A percentile compares a stretch with the other conserved stretches of the same genome.
phyloP scores from a whole-genome alignment of 1,284 basidiomycete species.

The Athelia sp. region DNA sequence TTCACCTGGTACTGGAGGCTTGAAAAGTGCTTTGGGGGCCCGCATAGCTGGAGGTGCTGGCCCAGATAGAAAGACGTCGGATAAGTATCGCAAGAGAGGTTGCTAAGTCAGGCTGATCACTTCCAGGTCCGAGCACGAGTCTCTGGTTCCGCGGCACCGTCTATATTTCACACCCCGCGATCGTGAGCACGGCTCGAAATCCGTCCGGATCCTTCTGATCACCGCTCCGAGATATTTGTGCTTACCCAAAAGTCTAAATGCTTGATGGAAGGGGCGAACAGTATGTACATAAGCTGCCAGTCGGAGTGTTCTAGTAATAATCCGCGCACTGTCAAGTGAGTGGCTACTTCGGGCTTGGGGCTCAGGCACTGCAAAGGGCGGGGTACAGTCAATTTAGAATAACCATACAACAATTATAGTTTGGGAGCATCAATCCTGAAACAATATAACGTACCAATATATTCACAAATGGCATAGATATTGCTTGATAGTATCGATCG shows the following conservation, averaged over 20 bases:
- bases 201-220: not conserved
- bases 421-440: no score
- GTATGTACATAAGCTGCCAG: not conserved
- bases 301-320: not conserved
- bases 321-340: no score
- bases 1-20: slow-evolving; percentile 24
- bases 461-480: no score
- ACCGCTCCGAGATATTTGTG: not conserved
- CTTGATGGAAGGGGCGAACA: not conserved
- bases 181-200: no score
- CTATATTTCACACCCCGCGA: not conserved
- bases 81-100: not conserved
- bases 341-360: no score
- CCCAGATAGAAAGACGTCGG: not conserved
- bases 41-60: not conserved
- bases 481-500: no score
- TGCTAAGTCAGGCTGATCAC: not conserved
- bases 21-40: slow-evolving; percentile 21
- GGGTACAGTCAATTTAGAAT: no score
- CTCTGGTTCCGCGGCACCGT: not conserved
- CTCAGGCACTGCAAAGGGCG: no score
- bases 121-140: not conserved
- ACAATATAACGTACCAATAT: no score
- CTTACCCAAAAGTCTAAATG: slow-evolving; percentile 1
- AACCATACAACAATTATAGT: no score